Base-by-base conservation (phyloP, 192 early-diverging fungal species). In the Podila minutissima region DNA sequence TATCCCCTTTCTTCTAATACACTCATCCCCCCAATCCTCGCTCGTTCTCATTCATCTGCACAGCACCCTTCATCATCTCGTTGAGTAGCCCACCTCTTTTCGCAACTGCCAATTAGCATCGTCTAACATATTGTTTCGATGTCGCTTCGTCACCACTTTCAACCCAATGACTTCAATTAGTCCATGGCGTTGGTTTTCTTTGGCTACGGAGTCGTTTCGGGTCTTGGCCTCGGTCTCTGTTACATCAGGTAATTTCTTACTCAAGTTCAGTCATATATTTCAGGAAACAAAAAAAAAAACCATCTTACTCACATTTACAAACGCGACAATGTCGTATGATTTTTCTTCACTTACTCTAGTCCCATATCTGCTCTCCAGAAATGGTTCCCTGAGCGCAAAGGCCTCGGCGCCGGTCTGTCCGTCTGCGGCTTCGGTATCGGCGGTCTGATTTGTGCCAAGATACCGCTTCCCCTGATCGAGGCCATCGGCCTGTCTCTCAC, bases 341-440 rank as follows among this genome's bases (percentile, higher is more conserved):
- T 5, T 37, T 37, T 6, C 6, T 3, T 37, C 35, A 37, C 33
- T 33, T 33, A 2, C 33, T 4, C 15, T 46, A 60, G 88, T 17
- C 89, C 91, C 5, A 87, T 91, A 38, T 87, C 87, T 32, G 86
- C 86, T 20, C 84, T 90, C 50, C 88, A 87, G 82, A 90, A 90
- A 58, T 91, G 90, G 90, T 91, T 88, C 79, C 89, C 90, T 11
- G 85, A 85, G 17, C 83, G 85, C 12, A 88, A 88, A 35, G 90
- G 90, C 8, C 74, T 90, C 2, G 89, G 89, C 2, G 85, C 89
- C 28, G 90, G 89, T 17, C 76, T 91, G 59, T 91, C 93, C 29
- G 93, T 94, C 68, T 91, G 90, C 83, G 92, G 91, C 64, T 94
- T 94, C 84, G 93, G 92, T 74, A 91, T 88, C 50, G 93, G 93